A percentile compares a stretch with the other conserved stretches of the same genome.
Evolutionary conservation across 345 rosid genomes (phyloP).

Genomic region (Sapria himalayana): DNA sequence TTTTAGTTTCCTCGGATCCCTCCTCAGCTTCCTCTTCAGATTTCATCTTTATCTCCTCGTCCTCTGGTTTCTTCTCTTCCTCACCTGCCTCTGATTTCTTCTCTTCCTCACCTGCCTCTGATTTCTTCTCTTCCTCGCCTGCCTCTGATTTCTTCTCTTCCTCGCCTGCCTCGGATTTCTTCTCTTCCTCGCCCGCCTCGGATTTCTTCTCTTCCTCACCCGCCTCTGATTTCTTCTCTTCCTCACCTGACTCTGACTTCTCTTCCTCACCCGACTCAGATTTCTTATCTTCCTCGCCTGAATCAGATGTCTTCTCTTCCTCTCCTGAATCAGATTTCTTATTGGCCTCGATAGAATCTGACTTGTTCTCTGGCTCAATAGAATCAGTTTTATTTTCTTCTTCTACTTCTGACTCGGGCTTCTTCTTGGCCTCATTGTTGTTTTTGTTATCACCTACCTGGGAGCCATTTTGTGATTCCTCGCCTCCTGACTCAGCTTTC

Average conservation of each 20-base stretch:
- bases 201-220: conserved; percentile 20
- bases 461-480: conserved; percentile 8
- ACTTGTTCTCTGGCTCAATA: too few relatives aligned
- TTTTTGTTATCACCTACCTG: too few relatives aligned
- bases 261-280: conserved; percentile 10
- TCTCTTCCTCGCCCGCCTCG: conserved; percentile 20
- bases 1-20: conserved; percentile 17
- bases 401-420: too few relatives aligned
- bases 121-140: conserved; percentile 18
- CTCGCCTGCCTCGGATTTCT: conserved; percentile 18
- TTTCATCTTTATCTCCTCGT: conserved; percentile 17
- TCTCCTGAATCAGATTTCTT: conserved; percentile 13
- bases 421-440: too few relatives aligned
- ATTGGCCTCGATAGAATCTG: conserved; percentile 12
- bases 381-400: too few relatives aligned
- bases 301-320: conserved; percentile 12
- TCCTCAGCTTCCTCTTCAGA: conserved; percentile 21
- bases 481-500: conserved; percentile 14
- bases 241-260: conserved; percentile 15
- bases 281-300: conserved; percentile 12
- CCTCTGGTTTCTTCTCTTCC: conserved; percentile 17
- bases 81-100: conserved; percentile 22
- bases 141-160: conserved; percentile 15
- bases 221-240: conserved; percentile 15
- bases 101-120: conserved; percentile 16